phyloP scores from a whole-genome alignment of 2,329 filamentous ascomycete genomes.

The Harringtonia lauricola region DNA sequence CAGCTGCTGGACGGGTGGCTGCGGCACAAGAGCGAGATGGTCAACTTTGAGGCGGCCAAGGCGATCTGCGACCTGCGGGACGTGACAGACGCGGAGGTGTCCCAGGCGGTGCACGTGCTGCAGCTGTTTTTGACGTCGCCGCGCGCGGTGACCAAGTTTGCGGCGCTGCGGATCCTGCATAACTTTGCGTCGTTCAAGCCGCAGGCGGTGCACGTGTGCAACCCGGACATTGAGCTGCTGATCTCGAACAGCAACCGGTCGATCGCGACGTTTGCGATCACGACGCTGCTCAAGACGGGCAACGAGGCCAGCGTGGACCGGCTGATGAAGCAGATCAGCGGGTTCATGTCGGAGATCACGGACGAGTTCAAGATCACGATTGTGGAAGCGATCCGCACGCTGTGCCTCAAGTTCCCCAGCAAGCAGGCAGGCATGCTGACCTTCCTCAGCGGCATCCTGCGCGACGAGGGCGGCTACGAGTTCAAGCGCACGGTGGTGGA shows the following conservation, averaged over 20 bases:
- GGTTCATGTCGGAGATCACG: slow-evolving; percentile 98
- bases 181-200: slow-evolving; percentile 96
- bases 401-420: slow-evolving; percentile 94
- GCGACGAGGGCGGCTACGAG: slow-evolving; percentile 94
- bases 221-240: slow-evolving; percentile 91
- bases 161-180: slow-evolving; percentile 90
- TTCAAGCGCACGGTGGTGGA: slow-evolving; percentile 97
- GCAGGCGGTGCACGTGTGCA: slow-evolving; percentile 81
- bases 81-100: slow-evolving; percentile 81
- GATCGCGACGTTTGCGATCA: slow-evolving; percentile 97
- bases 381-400: slow-evolving; percentile 90
- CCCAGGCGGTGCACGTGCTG: slow-evolving; percentile 86
- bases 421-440: slow-evolving; percentile 97
- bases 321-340: slow-evolving; percentile 95
- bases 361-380: slow-evolving; percentile 99
- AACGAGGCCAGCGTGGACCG: slow-evolving; percentile 96
- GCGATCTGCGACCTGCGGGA: slow-evolving; percentile 93
- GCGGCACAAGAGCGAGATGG: slow-evolving; percentile 97
- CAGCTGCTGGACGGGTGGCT: slow-evolving; percentile 92
- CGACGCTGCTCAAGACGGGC: slow-evolving; percentile 92
- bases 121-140: slow-evolving; percentile 96
- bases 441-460: slow-evolving; percentile 92
- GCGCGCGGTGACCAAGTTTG: slow-evolving; percentile 92
- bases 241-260: slow-evolving; percentile 96
- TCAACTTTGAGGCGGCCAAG: slow-evolving; percentile 98